phyloP scores from a whole-genome alignment of 768 basidiomycete genomes.

The Calocera viscosa region DNA sequence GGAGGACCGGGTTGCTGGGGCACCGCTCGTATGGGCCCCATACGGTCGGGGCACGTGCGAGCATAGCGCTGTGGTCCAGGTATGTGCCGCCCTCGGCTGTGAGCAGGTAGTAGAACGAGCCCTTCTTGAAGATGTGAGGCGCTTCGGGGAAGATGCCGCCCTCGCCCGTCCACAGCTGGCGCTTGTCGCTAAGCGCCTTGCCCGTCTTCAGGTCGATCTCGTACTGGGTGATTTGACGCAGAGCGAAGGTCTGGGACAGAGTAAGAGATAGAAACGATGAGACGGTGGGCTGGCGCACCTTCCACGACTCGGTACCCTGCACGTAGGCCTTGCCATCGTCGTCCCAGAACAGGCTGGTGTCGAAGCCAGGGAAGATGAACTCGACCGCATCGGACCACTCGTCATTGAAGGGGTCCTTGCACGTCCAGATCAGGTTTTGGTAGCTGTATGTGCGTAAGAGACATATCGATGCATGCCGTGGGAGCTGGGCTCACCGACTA shows the following conservation, averaged over 20 bases:
- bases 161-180: constrained; percentile 14
- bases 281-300: constrained; percentile 10
- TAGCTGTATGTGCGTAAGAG: neutral
- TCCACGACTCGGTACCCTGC: constrained; percentile 20
- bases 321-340: constrained; percentile 26
- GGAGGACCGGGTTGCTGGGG: constrained; percentile 23
- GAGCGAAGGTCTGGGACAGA: constrained; percentile 9
- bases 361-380: constrained; percentile 27
- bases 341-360: constrained; percentile 28
- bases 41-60: constrained; percentile 26
- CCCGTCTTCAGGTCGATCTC: constrained; percentile 23
- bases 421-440: constrained; percentile 14
- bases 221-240: constrained; percentile 20
- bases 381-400: constrained; percentile 28
- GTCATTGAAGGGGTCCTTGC: constrained; percentile 17
- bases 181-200: constrained; percentile 9
- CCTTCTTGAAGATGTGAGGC: constrained; percentile 22
- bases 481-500: constrained; percentile 10
- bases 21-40: constrained; percentile 24
- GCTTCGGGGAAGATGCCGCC: constrained; percentile 23
- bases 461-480: constrained; percentile 10
- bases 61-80: constrained; percentile 18
- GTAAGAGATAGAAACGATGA: neutral
- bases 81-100: constrained; percentile 29
- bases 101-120: constrained; percentile 28